Evolutionary conservation across 2,329 filamentous ascomycete species (phyloP).

Genomic region (Paraphaeosphaeria minitans): DNA sequence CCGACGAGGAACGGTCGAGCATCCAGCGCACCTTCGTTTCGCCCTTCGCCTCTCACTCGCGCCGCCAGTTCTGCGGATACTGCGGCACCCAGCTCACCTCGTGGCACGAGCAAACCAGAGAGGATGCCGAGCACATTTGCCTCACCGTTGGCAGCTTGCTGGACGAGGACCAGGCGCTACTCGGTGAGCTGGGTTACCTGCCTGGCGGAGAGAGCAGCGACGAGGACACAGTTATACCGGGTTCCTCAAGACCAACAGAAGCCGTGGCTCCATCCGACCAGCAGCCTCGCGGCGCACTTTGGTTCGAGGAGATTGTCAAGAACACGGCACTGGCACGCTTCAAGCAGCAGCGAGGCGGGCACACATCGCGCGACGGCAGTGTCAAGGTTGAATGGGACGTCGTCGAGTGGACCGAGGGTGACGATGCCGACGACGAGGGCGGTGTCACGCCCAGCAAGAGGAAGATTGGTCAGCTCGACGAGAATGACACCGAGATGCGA

Average conservation of each 20-base stretch:
- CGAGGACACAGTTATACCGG: conserved; percentile 30
- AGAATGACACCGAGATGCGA: conserved; percentile 39
- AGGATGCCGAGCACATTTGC: conserved; percentile 78
- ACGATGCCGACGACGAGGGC: conserved; percentile 45
- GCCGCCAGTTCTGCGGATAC: conserved; percentile 87
- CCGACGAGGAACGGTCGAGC: conserved; percentile 67
- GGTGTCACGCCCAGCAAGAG: conserved; percentile 35
- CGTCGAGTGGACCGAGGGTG: conserved; percentile 64
- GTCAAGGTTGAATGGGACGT: conserved; percentile 82
- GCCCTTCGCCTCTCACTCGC: conserved; percentile 56
- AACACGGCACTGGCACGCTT: conserved; percentile 74
- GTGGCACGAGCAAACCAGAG: conserved; percentile 75
- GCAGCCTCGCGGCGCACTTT: conserved; percentile 67
- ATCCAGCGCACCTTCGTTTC: conserved; percentile 54
- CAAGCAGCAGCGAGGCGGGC: conserved; percentile 65
- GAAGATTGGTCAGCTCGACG: conserved; percentile 40
- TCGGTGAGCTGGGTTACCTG: conserved; percentile 78
- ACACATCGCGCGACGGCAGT: conserved; percentile 66
- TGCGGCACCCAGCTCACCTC: conserved; percentile 85
- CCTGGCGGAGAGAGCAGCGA: conserved; percentile 49
- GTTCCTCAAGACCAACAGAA: conserved; percentile 21
- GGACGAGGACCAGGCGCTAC: conserved; percentile 69
- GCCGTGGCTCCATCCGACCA: conserved; percentile 28
- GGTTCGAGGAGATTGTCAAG: conserved; percentile 83
- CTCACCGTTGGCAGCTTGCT: conserved; percentile 79